phyloP scores from a whole-genome alignment of 495 filamentous ascomycete species.

The Neurospora terricola region DNA sequence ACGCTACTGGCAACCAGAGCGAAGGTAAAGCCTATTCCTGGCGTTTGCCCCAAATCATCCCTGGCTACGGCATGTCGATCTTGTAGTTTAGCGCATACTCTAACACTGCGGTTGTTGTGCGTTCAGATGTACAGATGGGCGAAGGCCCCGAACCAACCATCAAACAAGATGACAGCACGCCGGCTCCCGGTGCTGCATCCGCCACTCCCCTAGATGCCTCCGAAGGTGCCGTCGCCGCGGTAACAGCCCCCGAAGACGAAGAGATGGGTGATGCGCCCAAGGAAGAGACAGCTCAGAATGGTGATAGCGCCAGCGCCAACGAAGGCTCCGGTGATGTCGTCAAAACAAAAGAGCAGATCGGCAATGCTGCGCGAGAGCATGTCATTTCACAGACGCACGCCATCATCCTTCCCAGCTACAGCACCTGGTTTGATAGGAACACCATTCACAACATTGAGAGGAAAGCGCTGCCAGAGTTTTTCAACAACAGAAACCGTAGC shows the following conservation, averaged over 20 bases:
- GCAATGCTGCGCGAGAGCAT: conserved; percentile 78
- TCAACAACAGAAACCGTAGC: conserved; percentile 94
- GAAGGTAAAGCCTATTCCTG: conserved; percentile 24
- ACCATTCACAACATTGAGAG: conserved; percentile 76
- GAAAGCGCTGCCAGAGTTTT: conserved; percentile 91
- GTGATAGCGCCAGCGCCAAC: conserved; percentile 28
- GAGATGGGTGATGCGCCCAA: conserved; percentile 76
- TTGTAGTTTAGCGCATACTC: not conserved
- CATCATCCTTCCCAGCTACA: conserved; percentile 93
- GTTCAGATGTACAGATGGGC: conserved; percentile 46
- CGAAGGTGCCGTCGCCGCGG: conserved; percentile 60
- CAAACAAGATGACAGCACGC: conserved; percentile 42
- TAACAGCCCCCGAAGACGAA: conserved; percentile 62
- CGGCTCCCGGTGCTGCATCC: conserved; percentile 47
- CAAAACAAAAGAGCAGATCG: conserved; percentile 68
- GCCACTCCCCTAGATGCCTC: conserved; percentile 85
- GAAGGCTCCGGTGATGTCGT: conserved; percentile 25
- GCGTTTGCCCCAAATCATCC: not conserved
- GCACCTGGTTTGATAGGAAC: conserved; percentile 98
- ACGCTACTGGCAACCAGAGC: conserved; percentile 8
- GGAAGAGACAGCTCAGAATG: conserved; percentile 40
- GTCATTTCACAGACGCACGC: conserved; percentile 85
- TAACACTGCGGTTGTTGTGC: not conserved
- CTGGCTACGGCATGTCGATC: not conserved
- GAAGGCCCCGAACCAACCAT: conserved; percentile 38